phyloP scores from a whole-genome alignment of 257 asterid species.

The Capsicum baccatum region DNA sequence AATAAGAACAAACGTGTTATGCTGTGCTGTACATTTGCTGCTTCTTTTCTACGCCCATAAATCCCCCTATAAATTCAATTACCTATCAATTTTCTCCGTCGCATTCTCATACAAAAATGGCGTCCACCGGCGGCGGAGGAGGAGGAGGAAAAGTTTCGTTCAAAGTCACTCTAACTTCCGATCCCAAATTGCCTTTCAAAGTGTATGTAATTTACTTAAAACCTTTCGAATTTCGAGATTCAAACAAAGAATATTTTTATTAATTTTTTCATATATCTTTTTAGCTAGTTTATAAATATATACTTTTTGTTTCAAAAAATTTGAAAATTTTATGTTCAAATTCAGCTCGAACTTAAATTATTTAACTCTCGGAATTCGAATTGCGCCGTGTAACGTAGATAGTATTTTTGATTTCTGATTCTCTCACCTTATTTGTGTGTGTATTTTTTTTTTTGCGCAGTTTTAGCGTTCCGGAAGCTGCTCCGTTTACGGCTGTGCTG shows the following conservation, averaged over 20 bases:
- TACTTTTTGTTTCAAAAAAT: no score
- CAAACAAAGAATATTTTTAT: no score
- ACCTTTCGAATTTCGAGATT: no score
- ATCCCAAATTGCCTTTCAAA: constrained; percentile 98
- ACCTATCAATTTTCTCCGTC: neutral
- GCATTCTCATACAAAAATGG: constrained; percentile 47
- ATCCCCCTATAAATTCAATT: neutral
- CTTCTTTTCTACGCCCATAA: constrained; percentile 21
- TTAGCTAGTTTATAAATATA: no score
- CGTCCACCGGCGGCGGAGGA: constrained; percentile 58
- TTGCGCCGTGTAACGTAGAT: no score
- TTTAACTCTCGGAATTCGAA: no score
- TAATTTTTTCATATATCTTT: no score
- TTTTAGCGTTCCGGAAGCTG: constrained; percentile 97
- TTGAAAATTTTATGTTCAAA: no score
- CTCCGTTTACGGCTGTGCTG: constrained; percentile 97
- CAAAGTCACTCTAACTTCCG: constrained; percentile 94
- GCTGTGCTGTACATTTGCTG: neutral
- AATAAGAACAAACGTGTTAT: neutral
- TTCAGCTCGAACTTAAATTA: no score
- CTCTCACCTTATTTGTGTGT: neutral
- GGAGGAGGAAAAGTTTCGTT: constrained; percentile 92
- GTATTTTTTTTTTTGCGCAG: constrained; percentile 39
- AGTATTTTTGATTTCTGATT: neutral
- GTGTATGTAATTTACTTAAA: constrained; percentile 54